Conservation (phyloP, 371 early-diverging fungal genomes). For the Syncephalastrum monosporum region DNA sequence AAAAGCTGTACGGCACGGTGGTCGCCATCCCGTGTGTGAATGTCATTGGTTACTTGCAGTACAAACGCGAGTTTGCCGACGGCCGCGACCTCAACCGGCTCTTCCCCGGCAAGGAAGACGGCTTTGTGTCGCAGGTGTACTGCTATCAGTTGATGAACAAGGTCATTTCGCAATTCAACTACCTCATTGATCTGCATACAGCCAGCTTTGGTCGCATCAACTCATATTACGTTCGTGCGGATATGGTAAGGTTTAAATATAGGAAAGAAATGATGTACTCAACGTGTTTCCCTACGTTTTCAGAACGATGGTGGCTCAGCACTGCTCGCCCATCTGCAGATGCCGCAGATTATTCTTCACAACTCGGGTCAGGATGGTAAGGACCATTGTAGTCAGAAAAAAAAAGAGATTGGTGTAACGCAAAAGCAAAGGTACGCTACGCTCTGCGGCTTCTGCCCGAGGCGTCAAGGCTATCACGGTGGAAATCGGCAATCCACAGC, state of each 20-base stretch:
- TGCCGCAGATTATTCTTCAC: conserved; percentile 73
- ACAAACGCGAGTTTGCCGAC: conserved; percentile 79
- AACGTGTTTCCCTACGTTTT: neutral
- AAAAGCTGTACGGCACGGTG: conserved; percentile 76
- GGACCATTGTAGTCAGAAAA: neutral
- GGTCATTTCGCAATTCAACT: conserved; percentile 78
- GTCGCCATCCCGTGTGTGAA: conserved; percentile 90
- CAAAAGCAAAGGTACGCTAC: conserved; percentile 65
- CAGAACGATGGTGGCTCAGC: conserved; percentile 70
- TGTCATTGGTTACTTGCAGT: conserved; percentile 80
- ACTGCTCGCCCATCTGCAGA: conserved; percentile 81
- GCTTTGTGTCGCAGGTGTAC: conserved; percentile 82
- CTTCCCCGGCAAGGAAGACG: conserved; percentile 78
- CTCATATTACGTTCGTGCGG: conserved; percentile 84
- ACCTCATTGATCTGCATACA: conserved; percentile 87
- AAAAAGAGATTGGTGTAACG: neutral
- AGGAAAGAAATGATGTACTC: neutral
- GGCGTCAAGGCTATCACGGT: conserved; percentile 89
- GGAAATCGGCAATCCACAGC: conserved; percentile 79
- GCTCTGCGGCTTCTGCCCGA: conserved; percentile 78
- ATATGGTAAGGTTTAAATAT: conserved; percentile 50
- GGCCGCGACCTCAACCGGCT: conserved; percentile 84
- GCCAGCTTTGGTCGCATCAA: conserved; percentile 86
- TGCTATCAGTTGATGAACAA: conserved; percentile 79
- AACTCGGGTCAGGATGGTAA: conserved; percentile 44